phyloP scores from a whole-genome alignment of 805 yeast genomes.

The Barnettozyma wickerhamii region DNA sequence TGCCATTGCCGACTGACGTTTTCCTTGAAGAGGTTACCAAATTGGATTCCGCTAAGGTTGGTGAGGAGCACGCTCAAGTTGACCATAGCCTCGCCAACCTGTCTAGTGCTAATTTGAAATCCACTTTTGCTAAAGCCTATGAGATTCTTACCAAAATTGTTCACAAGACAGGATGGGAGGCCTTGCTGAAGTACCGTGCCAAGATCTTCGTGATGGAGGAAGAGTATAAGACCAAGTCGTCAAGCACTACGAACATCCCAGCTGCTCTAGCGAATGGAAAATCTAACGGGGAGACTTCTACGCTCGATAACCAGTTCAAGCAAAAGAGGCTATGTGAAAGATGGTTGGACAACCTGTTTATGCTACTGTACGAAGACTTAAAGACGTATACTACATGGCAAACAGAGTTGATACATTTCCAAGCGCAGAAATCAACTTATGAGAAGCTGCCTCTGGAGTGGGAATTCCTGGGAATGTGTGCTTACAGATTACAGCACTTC shows the following conservation, averaged over 20 bases:
- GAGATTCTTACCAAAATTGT: slow-evolving; percentile 60
- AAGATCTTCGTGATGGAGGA: slow-evolving; percentile 67
- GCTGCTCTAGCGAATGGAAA: neutral
- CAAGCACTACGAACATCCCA: slow-evolving; percentile 11
- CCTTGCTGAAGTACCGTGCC: slow-evolving; percentile 52
- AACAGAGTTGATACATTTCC: slow-evolving; percentile 84
- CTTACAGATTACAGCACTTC: slow-evolving; percentile 77
- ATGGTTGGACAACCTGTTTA: slow-evolving; percentile 68
- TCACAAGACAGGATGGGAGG: slow-evolving; percentile 71
- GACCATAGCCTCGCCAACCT: slow-evolving; percentile 58
- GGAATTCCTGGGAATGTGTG: slow-evolving; percentile 87
- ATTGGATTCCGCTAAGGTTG: slow-evolving; percentile 60
- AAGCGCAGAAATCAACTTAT: slow-evolving; percentile 78
- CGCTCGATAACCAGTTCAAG: slow-evolving; percentile 42
- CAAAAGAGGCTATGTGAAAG: slow-evolving; percentile 66
- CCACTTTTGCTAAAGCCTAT: slow-evolving; percentile 55
- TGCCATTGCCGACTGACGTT: slow-evolving; percentile 75
- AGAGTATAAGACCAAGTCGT: slow-evolving; percentile 42
- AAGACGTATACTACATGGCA: slow-evolving; percentile 89
- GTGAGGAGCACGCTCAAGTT: slow-evolving; percentile 58
- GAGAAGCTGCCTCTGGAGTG: slow-evolving; percentile 81
- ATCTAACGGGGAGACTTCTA: slow-evolving; percentile 3
- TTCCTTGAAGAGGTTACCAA: slow-evolving; percentile 64
- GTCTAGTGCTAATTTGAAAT: slow-evolving; percentile 63
- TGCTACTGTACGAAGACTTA: slow-evolving; percentile 68